Percentiles rank a stretch among this genome's conserved stretches.
phyloP scores from a whole-genome alignment of 495 filamentous ascomycete genomes.

The Aspergillus diversus region DNA sequence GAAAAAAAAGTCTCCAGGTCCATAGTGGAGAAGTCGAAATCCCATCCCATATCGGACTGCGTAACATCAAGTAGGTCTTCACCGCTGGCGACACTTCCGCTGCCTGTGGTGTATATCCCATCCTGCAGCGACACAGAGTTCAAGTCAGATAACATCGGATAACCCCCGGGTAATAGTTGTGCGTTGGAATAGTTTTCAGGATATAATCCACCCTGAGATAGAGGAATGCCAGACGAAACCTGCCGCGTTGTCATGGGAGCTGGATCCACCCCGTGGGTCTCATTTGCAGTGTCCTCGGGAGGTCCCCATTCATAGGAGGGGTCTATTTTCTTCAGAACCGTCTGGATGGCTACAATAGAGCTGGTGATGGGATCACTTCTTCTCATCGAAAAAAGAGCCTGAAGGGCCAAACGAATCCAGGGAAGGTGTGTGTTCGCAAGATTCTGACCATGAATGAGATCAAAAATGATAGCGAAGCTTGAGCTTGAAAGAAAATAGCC shows the following conservation, averaged over 20 bases:
- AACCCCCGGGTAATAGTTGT: neutral
- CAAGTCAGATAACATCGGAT: conserved; percentile 26
- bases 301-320: conserved; percentile 40
- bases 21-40: conserved; percentile 53
- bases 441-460: conserved; percentile 41
- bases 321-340: conserved; percentile 38
- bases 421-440: conserved; percentile 40
- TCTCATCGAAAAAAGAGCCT: conserved; percentile 38
- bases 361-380: conserved; percentile 34
- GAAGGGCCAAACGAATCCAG: conserved; percentile 44
- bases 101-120: conserved; percentile 28
- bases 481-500: conserved; percentile 45
- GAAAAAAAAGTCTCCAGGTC: conserved; percentile 50
- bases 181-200: neutral
- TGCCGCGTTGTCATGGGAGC: neutral
- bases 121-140: conserved; percentile 30
- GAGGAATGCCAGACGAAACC: neutral
- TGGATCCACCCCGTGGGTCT: neutral
- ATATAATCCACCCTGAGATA: neutral
- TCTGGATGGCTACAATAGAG: conserved; percentile 39
- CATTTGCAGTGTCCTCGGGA: neutral
- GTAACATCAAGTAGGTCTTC: conserved; percentile 48
- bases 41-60: conserved; percentile 49
- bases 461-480: conserved; percentile 44
- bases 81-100: conserved; percentile 32